Conservation (phyloP, 2,329 filamentous ascomycete species). For the Ophiostoma himal-ulmi region DNA sequence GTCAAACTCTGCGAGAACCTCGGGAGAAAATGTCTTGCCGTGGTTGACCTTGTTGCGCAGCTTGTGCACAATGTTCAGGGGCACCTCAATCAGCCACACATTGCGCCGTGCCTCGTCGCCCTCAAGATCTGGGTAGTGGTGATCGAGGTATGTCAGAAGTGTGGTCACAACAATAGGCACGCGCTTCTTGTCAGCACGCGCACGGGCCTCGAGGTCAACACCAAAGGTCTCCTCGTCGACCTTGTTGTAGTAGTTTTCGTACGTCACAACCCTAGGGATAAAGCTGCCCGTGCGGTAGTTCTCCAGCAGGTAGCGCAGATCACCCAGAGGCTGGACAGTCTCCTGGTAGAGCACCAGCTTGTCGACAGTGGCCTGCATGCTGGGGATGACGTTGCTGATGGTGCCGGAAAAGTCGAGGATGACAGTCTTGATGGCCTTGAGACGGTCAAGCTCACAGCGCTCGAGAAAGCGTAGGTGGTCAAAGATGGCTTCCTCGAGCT, state of each 20-base stretch:
- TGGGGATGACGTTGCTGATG: conserved; percentile 96
- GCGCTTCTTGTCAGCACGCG: conserved; percentile 88
- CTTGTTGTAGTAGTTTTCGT: conserved; percentile 99
- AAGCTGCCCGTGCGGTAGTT: conserved; percentile 95
- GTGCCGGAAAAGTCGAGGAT: conserved; percentile 95
- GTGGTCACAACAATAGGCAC: conserved; percentile 90
- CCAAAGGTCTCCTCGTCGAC: conserved; percentile 97
- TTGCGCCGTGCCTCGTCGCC: conserved; percentile 87
- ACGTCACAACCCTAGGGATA: conserved; percentile 80
- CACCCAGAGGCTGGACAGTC: conserved; percentile 87
- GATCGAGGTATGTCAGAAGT: conserved; percentile 89
- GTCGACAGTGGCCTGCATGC: conserved; percentile 89
- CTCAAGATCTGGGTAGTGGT: conserved; percentile 95
- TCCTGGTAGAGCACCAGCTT: conserved; percentile 99
- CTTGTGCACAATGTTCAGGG: conserved; percentile 75
- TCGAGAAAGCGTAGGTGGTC: conserved; percentile 93
- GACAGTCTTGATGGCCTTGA: conserved; percentile 98
- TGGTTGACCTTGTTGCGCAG: conserved; percentile 80
- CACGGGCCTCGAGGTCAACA: conserved; percentile 92
- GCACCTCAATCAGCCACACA: conserved; percentile 93
- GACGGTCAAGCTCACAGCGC: conserved; percentile 88
- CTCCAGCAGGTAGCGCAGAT: conserved; percentile 88
- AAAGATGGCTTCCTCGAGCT: conserved; percentile 91
- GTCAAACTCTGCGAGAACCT: conserved; percentile 80
- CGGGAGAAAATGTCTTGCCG: conserved; percentile 69